Conservation (phyloP, 169 alveolate species). For the Eimeria acervulina region DNA sequence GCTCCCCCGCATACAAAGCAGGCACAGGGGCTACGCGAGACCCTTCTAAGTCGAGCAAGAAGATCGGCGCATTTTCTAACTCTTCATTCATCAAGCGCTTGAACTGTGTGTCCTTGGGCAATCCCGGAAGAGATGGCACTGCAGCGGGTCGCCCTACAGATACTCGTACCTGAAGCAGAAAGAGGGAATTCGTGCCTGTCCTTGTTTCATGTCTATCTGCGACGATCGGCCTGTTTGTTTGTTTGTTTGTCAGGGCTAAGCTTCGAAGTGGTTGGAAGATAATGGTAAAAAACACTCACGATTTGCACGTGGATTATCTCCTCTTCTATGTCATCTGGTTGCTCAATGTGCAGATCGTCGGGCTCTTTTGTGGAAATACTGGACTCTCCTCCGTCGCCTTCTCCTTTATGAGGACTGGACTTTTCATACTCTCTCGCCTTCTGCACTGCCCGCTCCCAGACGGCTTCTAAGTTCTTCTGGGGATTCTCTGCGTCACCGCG, state of each 20-base stretch:
- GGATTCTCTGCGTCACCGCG: slow-evolving; percentile 45
- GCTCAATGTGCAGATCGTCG: slow-evolving; percentile 63
- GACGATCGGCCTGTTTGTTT: background rate
- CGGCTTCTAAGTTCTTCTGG: slow-evolving; percentile 29
- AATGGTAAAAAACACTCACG: background rate
- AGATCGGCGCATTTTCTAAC: slow-evolving; percentile 23
- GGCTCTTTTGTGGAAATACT: slow-evolving; percentile 39
- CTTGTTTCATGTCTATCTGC: background rate
- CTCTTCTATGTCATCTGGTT: slow-evolving; percentile 62
- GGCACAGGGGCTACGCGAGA: slow-evolving; percentile 60
- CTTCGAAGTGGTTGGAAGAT: background rate
- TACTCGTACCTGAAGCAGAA: slow-evolving; percentile 55
- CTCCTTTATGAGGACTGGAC: background rate
- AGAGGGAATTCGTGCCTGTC: background rate
- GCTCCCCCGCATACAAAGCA: slow-evolving; percentile 43
- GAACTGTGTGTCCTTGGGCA: slow-evolving; percentile 42
- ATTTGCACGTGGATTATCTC: slow-evolving; percentile 51
- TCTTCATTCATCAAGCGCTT: slow-evolving; percentile 5
- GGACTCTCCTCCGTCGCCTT: background rate
- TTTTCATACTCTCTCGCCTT: slow-evolving; percentile 55
- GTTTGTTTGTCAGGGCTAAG: background rate
- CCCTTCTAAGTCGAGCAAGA: slow-evolving; percentile 51
- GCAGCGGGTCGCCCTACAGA: slow-evolving; percentile 32
- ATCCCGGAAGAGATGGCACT: slow-evolving; percentile 56
- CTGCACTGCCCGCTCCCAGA: slow-evolving; percentile 73